Percentiles rank a stretch among this genome's conserved stretches.
These are phyloP conservation scores for Leccinum longicurvipes DNA, from an alignment of 768 basidiomycete species.

Conservation along the genomic window DNA sequence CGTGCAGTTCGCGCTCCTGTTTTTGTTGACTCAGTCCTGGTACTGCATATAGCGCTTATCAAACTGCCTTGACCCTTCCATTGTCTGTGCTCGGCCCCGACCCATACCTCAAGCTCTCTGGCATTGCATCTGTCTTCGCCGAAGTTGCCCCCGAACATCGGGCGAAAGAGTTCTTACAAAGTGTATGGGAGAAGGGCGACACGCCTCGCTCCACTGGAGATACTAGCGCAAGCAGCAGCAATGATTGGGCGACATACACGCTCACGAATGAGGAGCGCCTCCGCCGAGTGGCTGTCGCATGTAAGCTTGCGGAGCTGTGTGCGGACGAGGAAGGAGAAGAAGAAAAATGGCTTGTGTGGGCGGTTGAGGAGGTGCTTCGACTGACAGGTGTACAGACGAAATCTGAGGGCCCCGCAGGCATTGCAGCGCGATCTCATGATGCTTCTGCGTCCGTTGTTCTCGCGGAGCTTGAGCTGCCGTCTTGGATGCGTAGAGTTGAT, in stretches of 20 bases:
- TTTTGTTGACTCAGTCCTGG: neutral
- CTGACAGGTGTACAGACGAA: conserved; percentile 18
- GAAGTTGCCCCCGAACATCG: conserved; percentile 39
- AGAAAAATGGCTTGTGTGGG: conserved; percentile 41
- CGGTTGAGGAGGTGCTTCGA: conserved; percentile 42
- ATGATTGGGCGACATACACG: conserved; percentile 22
- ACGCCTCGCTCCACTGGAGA: neutral
- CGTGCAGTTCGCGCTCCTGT: conserved; percentile 12
- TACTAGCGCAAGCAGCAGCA: neutral
- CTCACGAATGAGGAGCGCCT: conserved; percentile 38
- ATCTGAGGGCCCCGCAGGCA: neutral
- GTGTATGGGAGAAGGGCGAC: conserved; percentile 21
- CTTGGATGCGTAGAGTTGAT: conserved; percentile 58
- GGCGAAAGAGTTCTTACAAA: conserved; percentile 26
- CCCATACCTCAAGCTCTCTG: conserved; percentile 64
- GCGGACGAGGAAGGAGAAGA: conserved; percentile 34
- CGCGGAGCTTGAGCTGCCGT: conserved; percentile 53
- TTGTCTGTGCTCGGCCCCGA: conserved; percentile 34
- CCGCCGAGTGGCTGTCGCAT: conserved; percentile 43
- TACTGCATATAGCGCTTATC: conserved; percentile 45
- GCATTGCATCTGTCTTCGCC: conserved; percentile 60
- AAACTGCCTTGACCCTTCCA: conserved; percentile 47
- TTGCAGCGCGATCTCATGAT: neutral
- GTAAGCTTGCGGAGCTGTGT: conserved; percentile 43
- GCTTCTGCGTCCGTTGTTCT: conserved; percentile 30